phyloP scores from a whole-genome alignment of 2,329 filamentous ascomycete genomes.

The Ustulina deusta region DNA sequence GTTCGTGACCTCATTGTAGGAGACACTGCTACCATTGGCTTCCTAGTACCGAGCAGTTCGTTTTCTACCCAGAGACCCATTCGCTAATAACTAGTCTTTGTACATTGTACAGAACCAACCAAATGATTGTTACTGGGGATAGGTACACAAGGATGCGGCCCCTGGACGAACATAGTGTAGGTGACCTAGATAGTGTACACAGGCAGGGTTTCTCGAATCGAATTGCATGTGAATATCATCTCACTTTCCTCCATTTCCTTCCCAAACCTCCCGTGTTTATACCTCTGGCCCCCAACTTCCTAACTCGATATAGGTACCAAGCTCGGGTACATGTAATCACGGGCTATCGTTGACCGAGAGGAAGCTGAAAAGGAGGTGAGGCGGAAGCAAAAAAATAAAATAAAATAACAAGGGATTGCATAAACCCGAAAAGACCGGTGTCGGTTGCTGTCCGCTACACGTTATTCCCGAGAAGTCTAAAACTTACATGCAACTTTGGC shows the following conservation, averaged over 20 bases:
- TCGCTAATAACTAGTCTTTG: background rate
- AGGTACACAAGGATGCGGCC: background rate
- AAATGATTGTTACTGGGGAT: background rate
- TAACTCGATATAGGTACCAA: slow-evolving; percentile 22
- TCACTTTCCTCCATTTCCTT: background rate
- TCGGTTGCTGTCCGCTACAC: background rate
- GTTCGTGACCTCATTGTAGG: background rate
- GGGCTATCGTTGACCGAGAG: slow-evolving; percentile 17
- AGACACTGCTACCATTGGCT: background rate
- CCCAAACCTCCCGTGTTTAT: background rate
- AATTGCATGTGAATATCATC: slow-evolving; percentile 31
- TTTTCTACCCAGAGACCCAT: slow-evolving; percentile 4
- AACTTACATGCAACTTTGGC: background rate
- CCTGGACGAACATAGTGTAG: background rate
- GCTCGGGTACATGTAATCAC: slow-evolving; percentile 6
- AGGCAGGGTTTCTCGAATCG: slow-evolving; percentile 1
- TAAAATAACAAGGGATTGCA: background rate
- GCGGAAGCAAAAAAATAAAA: slow-evolving; percentile 4
- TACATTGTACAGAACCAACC: background rate
- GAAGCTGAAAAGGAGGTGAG: slow-evolving; percentile 26
- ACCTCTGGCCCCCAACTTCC: slow-evolving; percentile 34
- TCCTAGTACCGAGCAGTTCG: background rate
- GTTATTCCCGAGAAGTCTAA: slow-evolving; percentile 3
- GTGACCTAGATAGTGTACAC: background rate
- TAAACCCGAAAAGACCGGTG: background rate